These are phyloP conservation scores for Komagataea norvegica DNA, from an alignment of 1,139 yeast genomes.

Conservation along the genomic window DNA sequence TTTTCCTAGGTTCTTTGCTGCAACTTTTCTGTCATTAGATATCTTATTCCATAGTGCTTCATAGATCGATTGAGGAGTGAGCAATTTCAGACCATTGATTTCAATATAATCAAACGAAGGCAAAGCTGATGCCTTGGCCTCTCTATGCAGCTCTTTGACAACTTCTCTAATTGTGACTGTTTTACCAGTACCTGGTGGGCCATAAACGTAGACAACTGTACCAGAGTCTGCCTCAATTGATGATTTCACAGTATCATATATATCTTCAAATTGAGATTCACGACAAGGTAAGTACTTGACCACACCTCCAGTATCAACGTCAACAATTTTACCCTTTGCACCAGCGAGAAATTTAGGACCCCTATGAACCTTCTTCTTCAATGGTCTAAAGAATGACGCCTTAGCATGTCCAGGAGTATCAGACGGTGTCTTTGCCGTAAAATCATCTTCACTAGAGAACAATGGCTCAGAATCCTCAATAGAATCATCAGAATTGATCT, in stretches of 20 bases:
- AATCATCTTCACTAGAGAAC: slow-evolving; percentile 21
- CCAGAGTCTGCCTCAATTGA: slow-evolving; percentile 75
- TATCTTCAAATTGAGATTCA: slow-evolving; percentile 75
- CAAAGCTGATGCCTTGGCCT: slow-evolving; percentile 43
- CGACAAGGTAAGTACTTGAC: slow-evolving; percentile 63
- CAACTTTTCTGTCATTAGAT: slow-evolving; percentile 50
- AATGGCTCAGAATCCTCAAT: slow-evolving; percentile 6
- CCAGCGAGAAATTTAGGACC: slow-evolving; percentile 18
- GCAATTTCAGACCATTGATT: slow-evolving; percentile 83
- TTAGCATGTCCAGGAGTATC: not conserved
- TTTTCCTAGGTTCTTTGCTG: slow-evolving; percentile 58
- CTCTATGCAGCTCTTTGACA: slow-evolving; percentile 54
- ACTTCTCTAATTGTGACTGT: slow-evolving; percentile 92
- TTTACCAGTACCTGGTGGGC: slow-evolving; percentile 98
- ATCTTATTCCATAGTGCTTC: slow-evolving; percentile 77
- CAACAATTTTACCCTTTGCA: slow-evolving; percentile 1
- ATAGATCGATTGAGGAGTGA: slow-evolving; percentile 83
- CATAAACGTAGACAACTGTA: slow-evolving; percentile 84
- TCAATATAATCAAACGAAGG: slow-evolving; percentile 70
- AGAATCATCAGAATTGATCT: slow-evolving; percentile 9
- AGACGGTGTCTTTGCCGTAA: slow-evolving; percentile 8
- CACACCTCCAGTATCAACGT: slow-evolving; percentile 1
- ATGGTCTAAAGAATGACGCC: not conserved
- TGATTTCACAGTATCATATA: slow-evolving; percentile 67
- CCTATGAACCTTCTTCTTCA: slow-evolving; percentile 5